Percentiles rank a stretch among this genome's conserved stretches.
Conservation (phyloP, 768 basidiomycete genomes). For the Kockovaella imperatae region DNA sequence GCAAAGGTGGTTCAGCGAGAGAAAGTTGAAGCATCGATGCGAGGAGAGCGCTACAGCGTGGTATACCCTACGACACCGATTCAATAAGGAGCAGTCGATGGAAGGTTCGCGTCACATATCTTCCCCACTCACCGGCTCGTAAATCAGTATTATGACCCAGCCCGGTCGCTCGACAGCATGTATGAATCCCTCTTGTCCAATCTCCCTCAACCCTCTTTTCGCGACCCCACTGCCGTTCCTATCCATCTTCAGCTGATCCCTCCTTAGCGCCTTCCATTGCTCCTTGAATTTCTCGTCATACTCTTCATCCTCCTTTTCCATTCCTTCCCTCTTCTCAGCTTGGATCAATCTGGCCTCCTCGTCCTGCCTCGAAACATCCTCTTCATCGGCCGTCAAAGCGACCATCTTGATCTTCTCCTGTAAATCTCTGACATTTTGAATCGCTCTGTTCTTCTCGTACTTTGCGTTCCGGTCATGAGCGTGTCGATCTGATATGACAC, state of each 20-base stretch:
- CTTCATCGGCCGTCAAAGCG: constrained; percentile 22
- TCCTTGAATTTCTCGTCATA: background rate
- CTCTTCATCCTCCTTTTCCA: background rate
- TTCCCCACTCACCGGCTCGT: constrained; percentile 36
- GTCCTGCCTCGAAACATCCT: constrained; percentile 2
- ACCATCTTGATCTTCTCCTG: constrained; percentile 12
- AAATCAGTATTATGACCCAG: constrained; percentile 39
- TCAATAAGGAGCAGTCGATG: too few species aligned
- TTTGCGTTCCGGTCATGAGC: constrained; percentile 1
- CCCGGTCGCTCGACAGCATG: constrained; percentile 36
- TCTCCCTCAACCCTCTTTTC: constrained; percentile 28
- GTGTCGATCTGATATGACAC: constrained; percentile 25
- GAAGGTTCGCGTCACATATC: too few species aligned
- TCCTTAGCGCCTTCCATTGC: constrained; percentile 10
- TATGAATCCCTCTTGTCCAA: constrained; percentile 33
- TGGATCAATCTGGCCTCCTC: background rate
- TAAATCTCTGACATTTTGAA: too few species aligned
- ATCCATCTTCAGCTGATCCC: constrained; percentile 12
- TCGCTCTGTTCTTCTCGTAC: background rate
- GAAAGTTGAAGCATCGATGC: constrained; percentile 23
- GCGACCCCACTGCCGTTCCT: constrained; percentile 1
- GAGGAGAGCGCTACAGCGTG: constrained; percentile 30
- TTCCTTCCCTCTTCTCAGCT: constrained; percentile 2
- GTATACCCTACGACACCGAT: constrained; percentile 19
- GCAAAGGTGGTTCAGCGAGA: constrained; percentile 16